Evolutionary conservation across 1,139 yeast species (phyloP).

Genomic region (Chernovozyma aurita): DNA sequence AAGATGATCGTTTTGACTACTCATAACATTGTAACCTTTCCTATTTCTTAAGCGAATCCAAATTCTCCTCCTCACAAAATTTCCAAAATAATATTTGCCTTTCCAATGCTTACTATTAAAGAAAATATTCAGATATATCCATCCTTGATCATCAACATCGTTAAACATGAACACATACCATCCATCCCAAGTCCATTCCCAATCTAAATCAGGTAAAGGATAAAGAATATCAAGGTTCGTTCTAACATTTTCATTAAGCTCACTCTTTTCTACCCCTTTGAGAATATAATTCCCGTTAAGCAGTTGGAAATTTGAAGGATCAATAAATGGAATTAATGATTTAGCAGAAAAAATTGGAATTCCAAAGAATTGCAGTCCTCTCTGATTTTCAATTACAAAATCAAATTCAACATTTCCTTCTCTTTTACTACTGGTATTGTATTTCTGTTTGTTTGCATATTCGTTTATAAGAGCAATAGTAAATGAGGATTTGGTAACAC

Average conservation of each 20-base stretch:
- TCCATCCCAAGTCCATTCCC: slow-evolving; percentile 70
- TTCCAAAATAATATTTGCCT: slow-evolving; percentile 52
- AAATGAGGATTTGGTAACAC: not conserved
- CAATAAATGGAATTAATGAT: slow-evolving; percentile 53
- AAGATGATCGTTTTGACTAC: not conserved
- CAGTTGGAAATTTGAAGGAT: slow-evolving; percentile 49
- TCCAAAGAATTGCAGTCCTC: slow-evolving; percentile 66
- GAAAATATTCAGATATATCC: slow-evolving; percentile 55
- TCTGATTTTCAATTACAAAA: slow-evolving; percentile 58
- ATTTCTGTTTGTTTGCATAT: not conserved
- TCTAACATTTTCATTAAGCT: slow-evolving; percentile 9
- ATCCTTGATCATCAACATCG: slow-evolving; percentile 75
- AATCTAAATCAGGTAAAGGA: slow-evolving; percentile 61
- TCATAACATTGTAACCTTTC: not conserved
- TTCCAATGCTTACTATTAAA: slow-evolving; percentile 54
- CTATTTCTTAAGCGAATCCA: slow-evolving; percentile 49
- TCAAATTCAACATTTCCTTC: slow-evolving; percentile 23
- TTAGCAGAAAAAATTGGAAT: slow-evolving; percentile 54
- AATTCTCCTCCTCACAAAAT: slow-evolving; percentile 54
- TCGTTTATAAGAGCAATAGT: slow-evolving; percentile 1
- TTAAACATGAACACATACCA: slow-evolving; percentile 73
- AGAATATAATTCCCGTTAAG: slow-evolving; percentile 25
- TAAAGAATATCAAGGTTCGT: slow-evolving; percentile 31
- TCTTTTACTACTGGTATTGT: slow-evolving; percentile 4
- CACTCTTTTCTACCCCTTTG: slow-evolving; percentile 10